Conservation (phyloP, 2,329 filamentous ascomycete genomes). For the Orbilia javanica region DNA sequence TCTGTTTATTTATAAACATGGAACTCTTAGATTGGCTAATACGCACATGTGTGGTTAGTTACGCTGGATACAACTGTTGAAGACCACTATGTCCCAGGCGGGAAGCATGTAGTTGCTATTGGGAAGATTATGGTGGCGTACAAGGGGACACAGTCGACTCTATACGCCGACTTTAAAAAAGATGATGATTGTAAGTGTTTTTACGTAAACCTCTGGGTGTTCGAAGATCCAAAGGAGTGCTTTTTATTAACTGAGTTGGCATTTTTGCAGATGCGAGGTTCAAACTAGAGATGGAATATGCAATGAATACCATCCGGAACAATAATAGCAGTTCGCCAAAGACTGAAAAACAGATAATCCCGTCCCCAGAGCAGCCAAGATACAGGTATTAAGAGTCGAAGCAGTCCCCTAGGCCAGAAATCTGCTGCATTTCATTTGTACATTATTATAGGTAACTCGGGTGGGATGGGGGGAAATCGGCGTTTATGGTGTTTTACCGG, state of each 20-base stretch:
- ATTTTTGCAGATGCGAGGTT: constrained; percentile 30
- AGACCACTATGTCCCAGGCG: constrained; percentile 16
- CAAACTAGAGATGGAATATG: constrained; percentile 34
- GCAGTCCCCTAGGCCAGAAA: no score
- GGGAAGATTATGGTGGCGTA: constrained; percentile 49
- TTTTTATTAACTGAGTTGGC: no score
- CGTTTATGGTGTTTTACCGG: background rate
- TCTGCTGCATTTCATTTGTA: background rate
- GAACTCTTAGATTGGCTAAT: constrained; percentile 8
- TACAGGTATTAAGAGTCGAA: background rate
- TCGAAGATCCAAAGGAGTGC: no score
- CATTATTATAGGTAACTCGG: background rate
- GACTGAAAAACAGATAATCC: background rate
- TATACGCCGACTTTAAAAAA: constrained; percentile 49
- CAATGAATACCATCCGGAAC: constrained; percentile 46
- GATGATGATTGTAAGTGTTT: constrained; percentile 37
- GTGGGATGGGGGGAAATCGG: background rate
- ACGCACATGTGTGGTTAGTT: constrained; percentile 10
- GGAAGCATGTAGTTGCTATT: constrained; percentile 24
- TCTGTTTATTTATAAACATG: background rate
- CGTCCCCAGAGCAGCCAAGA: background rate
- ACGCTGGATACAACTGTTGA: constrained; percentile 30
- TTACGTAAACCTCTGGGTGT: background rate
- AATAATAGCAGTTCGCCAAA: background rate
- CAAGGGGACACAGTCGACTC: constrained; percentile 35